phyloP scores from a whole-genome alignment of 169 alveolate genomes.

The Cryptosporidium meleagridis region DNA sequence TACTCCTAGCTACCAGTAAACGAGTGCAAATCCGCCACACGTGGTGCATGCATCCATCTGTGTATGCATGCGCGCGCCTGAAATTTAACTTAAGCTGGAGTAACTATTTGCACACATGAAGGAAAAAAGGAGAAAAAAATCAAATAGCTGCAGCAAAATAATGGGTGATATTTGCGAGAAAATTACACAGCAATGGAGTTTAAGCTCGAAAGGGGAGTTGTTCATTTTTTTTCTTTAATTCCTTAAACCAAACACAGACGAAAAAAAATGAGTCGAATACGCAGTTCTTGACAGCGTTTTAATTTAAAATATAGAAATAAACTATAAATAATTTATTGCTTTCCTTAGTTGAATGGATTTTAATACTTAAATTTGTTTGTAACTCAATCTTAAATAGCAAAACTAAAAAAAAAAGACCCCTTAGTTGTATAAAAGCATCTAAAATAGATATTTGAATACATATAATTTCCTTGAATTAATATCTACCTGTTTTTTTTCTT shows the following conservation, averaged over 20 bases:
- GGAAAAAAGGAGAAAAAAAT: neutral
- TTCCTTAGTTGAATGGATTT: neutral
- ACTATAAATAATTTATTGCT: neutral
- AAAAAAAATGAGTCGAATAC: neutral
- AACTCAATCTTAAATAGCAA: neutral
- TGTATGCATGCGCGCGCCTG: constrained; percentile 56
- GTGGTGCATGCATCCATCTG: constrained; percentile 28
- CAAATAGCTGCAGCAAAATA: too few species aligned
- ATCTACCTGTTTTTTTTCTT: neutral
- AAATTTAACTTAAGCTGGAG: neutral
- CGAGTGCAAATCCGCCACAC: constrained; percentile 67
- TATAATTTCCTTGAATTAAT: neutral
- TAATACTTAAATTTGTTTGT: neutral
- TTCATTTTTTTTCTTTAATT: too few species aligned
- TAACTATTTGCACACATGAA: neutral
- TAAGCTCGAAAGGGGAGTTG: too few species aligned
- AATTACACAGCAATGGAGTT: neutral
- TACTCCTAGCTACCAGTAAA: neutral
- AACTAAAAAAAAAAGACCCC: too few species aligned
- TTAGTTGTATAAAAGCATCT: neutral
- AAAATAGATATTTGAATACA: neutral
- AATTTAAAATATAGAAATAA: neutral
- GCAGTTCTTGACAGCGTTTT: neutral
- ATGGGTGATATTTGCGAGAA: neutral
- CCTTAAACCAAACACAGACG: too few species aligned